Conservation (phyloP, 148 eudicot genomes). For the Persicaria maculosa region DNA sequence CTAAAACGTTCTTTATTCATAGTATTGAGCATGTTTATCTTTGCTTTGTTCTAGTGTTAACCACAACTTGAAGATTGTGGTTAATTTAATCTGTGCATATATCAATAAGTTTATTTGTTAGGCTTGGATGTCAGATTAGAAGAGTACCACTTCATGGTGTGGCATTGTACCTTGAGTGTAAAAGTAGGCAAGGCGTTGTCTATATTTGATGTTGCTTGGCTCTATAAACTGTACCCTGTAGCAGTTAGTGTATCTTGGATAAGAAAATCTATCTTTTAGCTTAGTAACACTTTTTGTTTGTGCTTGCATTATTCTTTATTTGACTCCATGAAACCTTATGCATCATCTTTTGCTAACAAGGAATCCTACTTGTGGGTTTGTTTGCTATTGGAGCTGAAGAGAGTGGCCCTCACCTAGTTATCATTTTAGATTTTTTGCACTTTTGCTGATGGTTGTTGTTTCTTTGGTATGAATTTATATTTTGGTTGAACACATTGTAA, state of each 20-base stretch:
- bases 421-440: neutral
- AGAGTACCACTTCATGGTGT: neutral
- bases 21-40: neutral
- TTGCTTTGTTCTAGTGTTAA: neutral
- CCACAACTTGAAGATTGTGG: neutral
- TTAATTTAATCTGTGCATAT: no score
- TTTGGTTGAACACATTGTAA: neutral
- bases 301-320: neutral
- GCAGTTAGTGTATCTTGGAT: neutral
- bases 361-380: neutral
- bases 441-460: neutral
- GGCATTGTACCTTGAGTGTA: neutral
- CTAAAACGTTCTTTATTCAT: neutral
- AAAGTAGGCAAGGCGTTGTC: neutral
- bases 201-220: no score
- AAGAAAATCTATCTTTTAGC: neutral
- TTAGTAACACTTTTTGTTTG: neutral
- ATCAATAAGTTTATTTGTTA: neutral
- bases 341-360: neutral
- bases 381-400: neutral
- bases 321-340: neutral
- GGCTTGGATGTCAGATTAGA: neutral
- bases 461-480: neutral
- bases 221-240: no score
- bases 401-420: neutral